Base-by-base conservation (phyloP, 2,329 filamentous ascomycete genomes). In the Botrytis fragariae region DNA sequence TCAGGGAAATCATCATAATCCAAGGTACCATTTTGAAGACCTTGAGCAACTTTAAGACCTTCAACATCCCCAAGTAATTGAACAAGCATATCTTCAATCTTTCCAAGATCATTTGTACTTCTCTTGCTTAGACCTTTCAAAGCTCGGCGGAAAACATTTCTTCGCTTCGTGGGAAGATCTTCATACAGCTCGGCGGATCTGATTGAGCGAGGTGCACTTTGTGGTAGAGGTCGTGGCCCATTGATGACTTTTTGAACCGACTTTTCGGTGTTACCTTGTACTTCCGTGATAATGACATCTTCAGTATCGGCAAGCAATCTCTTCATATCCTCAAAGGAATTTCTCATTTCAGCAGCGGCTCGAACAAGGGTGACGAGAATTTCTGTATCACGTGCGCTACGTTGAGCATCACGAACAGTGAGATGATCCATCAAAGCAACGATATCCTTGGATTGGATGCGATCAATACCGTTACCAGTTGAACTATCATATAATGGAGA, bases 401-500 rank as follows among this genome's bases (percentile, higher is more conserved):
- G 91, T 83, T 98, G 95, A 59, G 95, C 96, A 84, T 99, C 96
- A 51, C 96, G 92, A 76, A 98, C 96, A 81, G 97, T 98, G 75
- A 99, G 90, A 82, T 99, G 96, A 81, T 99, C 95, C 96, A 99
- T 99, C 74, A 99, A 85, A 37, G 95, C 94, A 76, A 99, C 92
- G 78, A 99, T 97, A 80, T 99, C 96, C 83, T 97, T 96, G 63
- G 94, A 97, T 81, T 98, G 92, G 69, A 99, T 98, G 65, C 92
- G 88, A 77, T 98, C 95, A 70, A 97, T 92, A 48, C 94, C 95
- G 75, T 90, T 91, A 70, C 95, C 95, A 1, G 93, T 97, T 5
- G 95, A 89, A 74, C 93, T 91, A 81, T 99, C 96, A 79, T 97
- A 98, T 32, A 98, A 86, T 4, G 95, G 95, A 44, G 94, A 96